Base-by-base conservation (phyloP, 805 yeast species). In the Candida ficus region DNA sequence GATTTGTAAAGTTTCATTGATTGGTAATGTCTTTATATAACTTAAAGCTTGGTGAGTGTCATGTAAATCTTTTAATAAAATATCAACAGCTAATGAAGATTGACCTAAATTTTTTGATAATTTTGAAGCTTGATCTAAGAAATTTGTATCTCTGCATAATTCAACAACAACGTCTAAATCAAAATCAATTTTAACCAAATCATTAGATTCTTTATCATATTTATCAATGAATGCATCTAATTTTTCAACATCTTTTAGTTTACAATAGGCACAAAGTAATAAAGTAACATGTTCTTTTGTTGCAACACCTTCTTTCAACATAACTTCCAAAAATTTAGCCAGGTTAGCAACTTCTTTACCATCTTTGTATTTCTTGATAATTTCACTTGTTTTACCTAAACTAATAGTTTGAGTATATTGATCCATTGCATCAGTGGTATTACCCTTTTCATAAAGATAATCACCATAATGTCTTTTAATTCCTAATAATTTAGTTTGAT, bases 251-350 rank as follows among this genome's bases (percentile, higher is more conserved):
- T 72, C 72, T 45, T 82, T 84, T 50, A 87, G 62, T 54, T 89
- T 88, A 45, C 95, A 85, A 53, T 83, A 80, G 37, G 91, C 79
- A 45, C 91, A 83, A 20, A 90, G 61, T 30, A 90, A 66, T 20
- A 91, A 61, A 0, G 96, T 89, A 6, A 88, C 72, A 58, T 91
- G 97, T 54, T 89, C 95, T 23, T 76, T 70, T n/a, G 76, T 75
- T 0, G 95, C 80, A 12, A 71, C 49, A 3, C 73, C 70, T 32
- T 68, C 59, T 7, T 70, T 70, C 39, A 83, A 67, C 47, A 89
- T 66, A 11, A 73, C 73, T 57, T 78, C 78, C 26, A 89, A 63
- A 47, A 83, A 89, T 31, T 67, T 66, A 0, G 87, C 72, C 51
- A 90, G 62, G 44, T 76, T 76, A 22, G 68, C 64, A 2, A 87